These are phyloP conservation scores for Achaetomium macrosporum DNA, from an alignment of 2,329 filamentous ascomycete species.

Conservation along the genomic window DNA sequence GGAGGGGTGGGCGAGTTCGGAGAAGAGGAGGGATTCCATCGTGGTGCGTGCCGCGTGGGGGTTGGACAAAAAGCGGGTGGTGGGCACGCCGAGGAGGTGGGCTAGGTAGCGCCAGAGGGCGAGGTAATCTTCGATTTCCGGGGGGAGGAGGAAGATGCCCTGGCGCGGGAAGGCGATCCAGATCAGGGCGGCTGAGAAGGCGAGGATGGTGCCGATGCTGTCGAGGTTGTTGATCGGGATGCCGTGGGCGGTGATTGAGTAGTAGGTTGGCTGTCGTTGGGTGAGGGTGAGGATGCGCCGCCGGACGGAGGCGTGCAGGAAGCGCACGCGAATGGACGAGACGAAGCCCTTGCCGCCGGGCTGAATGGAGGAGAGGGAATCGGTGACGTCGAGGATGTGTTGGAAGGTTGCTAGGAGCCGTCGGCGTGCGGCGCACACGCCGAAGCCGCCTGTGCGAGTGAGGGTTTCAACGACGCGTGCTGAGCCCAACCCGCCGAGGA, in stretches of 20 bases:
- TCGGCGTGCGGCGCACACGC: constrained; percentile 58
- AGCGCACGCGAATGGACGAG: constrained; percentile 60
- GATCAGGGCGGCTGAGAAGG: constrained; percentile 63
- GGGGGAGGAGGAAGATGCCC: constrained; percentile 57
- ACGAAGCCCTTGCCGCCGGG: constrained; percentile 59
- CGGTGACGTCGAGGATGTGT: constrained; percentile 66
- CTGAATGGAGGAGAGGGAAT: constrained; percentile 57
- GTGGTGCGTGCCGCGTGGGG: constrained; percentile 43
- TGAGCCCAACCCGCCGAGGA: constrained; percentile 68
- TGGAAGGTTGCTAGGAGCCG: constrained; percentile 66
- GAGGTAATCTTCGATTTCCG: constrained; percentile 64
- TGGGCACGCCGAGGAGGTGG: constrained; percentile 64
- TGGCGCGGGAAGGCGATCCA: constrained; percentile 67
- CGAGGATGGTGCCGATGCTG: constrained; percentile 63
- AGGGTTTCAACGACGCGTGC: constrained; percentile 68
- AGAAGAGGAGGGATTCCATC: constrained; percentile 62
- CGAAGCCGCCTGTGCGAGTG: constrained; percentile 68
- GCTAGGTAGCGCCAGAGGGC: constrained; percentile 72
- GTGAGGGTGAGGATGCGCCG: constrained; percentile 57
- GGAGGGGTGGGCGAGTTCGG: constrained; percentile 59
- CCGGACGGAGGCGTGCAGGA: constrained; percentile 64
- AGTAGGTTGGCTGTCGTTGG: constrained; percentile 51
- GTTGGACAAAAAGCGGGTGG: constrained; percentile 45
- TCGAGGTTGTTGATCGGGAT: constrained; percentile 73
- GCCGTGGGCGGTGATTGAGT: constrained; percentile 51